These are phyloP conservation scores for Pichia terricola DNA, from an alignment of 1,139 yeast species.

Conservation along the genomic window DNA sequence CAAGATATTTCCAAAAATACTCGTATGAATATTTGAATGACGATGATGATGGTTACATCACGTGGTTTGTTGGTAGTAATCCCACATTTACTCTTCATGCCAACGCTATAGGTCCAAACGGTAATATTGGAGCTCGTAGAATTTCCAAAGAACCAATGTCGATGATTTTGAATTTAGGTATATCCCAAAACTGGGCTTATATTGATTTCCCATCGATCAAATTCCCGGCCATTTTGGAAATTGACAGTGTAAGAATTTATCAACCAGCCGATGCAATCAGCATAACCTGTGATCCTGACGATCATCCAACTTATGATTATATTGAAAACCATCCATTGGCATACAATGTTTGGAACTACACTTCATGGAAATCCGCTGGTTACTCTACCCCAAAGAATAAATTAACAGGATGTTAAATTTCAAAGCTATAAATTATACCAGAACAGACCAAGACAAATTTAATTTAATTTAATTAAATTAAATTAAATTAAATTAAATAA, in stretches of 20 bases:
- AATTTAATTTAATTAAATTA: no score
- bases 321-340: slow-evolving; percentile 39
- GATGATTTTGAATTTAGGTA: slow-evolving; percentile 46
- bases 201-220: slow-evolving; percentile 47
- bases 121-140: slow-evolving; percentile 53
- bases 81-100: slow-evolving; percentile 44
- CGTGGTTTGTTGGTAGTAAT: slow-evolving; percentile 62
- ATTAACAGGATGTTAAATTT: slow-evolving; percentile 18
- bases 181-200: slow-evolving; percentile 54
- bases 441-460: no score
- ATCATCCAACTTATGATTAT: slow-evolving; percentile 46
- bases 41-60: slow-evolving; percentile 55
- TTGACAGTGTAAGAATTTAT: slow-evolving; percentile 53
- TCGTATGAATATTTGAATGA: slow-evolving; percentile 74
- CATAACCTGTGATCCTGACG: slow-evolving; percentile 47
- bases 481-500: no score
- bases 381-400: slow-evolving; percentile 27
- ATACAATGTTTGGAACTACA: slow-evolving; percentile 39
- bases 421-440: not conserved
- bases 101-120: slow-evolving; percentile 45
- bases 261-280: slow-evolving; percentile 39
- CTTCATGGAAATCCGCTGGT: slow-evolving; percentile 32
- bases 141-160: slow-evolving; percentile 59
- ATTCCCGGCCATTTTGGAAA: slow-evolving; percentile 41
- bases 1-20: slow-evolving; percentile 49